Base-by-base conservation (phyloP, 1,284 basidiomycete species). In the Amylostereum areolatum region DNA sequence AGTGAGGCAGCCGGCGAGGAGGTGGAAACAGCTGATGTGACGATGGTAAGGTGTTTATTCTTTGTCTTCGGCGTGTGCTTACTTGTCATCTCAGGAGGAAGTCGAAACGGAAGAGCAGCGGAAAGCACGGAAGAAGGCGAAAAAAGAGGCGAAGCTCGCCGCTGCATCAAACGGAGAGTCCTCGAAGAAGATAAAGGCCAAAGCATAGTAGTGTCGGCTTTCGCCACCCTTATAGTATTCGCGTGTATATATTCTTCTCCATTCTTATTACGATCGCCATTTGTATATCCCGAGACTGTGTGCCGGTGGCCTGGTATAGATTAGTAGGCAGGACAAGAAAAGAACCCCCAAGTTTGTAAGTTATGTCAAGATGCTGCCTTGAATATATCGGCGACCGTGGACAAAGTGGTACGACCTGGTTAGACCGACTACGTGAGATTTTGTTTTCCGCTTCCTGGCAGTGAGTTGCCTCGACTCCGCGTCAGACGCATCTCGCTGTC, bases 111-210 rank as follows among this genome's bases (percentile, higher is more conserved):
- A 85, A 60, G 83, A 80, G 52, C 80, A 86, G 62, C 77, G 78
- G 55, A 89, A 87, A 64, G 81, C 86, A 47, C 75, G 73, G 63
- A 90, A 82, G 64, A 80, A 80, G 66, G 84, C 81, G 9, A 75
- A 76, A 56, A 85, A 89, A 65, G 80, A 79, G 43, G 83, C 83
- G 61, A 89, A 89, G 65, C 78, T 73, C 29, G 73, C 76, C 12
- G 75, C 75, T n/a, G 72, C 66, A 6, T 70, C 67, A 3, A 71
- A 68, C 35, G 71, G 70, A 36, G 83, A 79, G 25, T 75, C 75
- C 39, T 74, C 80, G 58, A 73, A 72, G 66, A 89, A 88, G 69
- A 90, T 88, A 71, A 89, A 87, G 68, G 85, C 78, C 68, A 86
- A 84, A 58, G 69, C 64, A 64, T 75, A 66, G 50, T 52, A 10